These are phyloP conservation scores for Boletus barrowsii DNA, from an alignment of 768 basidiomycete species.

Conservation along the genomic window DNA sequence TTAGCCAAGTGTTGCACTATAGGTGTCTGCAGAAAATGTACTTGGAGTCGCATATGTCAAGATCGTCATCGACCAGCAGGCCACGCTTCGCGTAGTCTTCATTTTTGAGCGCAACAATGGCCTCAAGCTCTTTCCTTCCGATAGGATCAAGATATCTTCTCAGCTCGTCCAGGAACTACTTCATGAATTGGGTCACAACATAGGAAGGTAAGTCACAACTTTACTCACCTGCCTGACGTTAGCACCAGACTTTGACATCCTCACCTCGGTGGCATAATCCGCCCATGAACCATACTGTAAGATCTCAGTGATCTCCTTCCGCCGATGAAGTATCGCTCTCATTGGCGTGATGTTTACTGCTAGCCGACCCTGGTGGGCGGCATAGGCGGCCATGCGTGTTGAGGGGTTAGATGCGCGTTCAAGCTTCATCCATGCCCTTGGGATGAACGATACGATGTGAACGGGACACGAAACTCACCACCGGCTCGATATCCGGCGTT, in stretches of 20 bases:
- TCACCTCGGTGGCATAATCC: slow-evolving; percentile 77
- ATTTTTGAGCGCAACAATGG: slow-evolving; percentile 67
- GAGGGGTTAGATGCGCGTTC: slow-evolving; percentile 68
- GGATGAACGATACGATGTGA: not conserved
- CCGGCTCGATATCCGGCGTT: slow-evolving; percentile 75
- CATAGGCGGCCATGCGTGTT: slow-evolving; percentile 63
- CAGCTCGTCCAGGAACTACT: slow-evolving; percentile 73
- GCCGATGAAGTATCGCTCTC: slow-evolving; percentile 61
- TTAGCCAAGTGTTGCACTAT: not conserved
- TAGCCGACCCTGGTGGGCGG: slow-evolving; percentile 65
- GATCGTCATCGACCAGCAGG: slow-evolving; percentile 60
- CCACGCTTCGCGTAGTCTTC: slow-evolving; percentile 62
- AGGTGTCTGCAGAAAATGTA: slow-evolving; percentile 36
- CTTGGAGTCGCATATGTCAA: slow-evolving; percentile 81
- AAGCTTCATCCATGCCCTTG: slow-evolving; percentile 44
- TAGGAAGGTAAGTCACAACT: not conserved
- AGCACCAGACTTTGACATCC: slow-evolving; percentile 73
- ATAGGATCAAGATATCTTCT: slow-evolving; percentile 68
- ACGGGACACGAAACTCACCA: slow-evolving; percentile 42
- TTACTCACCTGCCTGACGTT: slow-evolving; percentile 50
- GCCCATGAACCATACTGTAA: slow-evolving; percentile 79
- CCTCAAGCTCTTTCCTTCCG: slow-evolving; percentile 61
- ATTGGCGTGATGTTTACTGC: slow-evolving; percentile 68
- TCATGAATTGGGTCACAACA: not conserved
- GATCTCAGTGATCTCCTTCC: slow-evolving; percentile 62